A percentile compares a stretch with the other conserved stretches of the same genome.
These are phyloP conservation scores for Lentinula sp. DNA, from an alignment of 768 basidiomycete genomes.

Conservation along the genomic window DNA sequence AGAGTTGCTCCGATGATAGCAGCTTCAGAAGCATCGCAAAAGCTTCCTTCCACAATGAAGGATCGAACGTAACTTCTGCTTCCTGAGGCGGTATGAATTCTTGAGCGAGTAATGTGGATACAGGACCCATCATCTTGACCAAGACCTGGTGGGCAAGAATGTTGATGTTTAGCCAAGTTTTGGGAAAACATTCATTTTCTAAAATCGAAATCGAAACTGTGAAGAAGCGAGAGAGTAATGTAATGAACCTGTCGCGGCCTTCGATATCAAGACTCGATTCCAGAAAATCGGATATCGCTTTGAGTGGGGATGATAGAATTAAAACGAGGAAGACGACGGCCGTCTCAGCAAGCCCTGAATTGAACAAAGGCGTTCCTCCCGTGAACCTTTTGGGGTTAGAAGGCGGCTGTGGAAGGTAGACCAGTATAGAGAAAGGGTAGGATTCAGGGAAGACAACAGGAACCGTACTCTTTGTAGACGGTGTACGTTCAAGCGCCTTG, in stretches of 20 bases:
- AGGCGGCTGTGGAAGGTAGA: constrained; percentile 49
- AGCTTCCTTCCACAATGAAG: constrained; percentile 73
- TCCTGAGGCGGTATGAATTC: constrained; percentile 74
- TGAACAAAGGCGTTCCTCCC: constrained; percentile 52
- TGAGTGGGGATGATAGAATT: constrained; percentile 71
- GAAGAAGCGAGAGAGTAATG: constrained; percentile 73
- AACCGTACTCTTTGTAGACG: constrained; percentile 49
- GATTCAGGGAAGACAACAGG: constrained; percentile 92
- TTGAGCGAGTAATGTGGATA: constrained; percentile 68
- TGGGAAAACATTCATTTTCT: constrained; percentile 83
- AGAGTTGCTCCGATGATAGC: constrained; percentile 83
- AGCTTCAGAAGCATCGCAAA: constrained; percentile 80
- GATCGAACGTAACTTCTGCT: constrained; percentile 63
- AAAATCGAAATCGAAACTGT: constrained; percentile 76
- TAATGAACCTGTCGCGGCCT: constrained; percentile 72
- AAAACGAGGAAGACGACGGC: constrained; percentile 82
- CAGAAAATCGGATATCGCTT: constrained; percentile 72
- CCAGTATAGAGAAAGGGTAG: constrained; percentile 83
- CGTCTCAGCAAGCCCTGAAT: constrained; percentile 77
- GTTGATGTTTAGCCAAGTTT: constrained; percentile 87
- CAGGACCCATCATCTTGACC: constrained; percentile 82
- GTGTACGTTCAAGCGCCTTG: constrained; percentile 63
- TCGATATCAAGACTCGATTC: constrained; percentile 84
- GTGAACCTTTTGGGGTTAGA: constrained; percentile 29
- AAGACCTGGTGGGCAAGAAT: constrained; percentile 83